These are phyloP conservation scores for Chlamydomonas sp. DNA, from an alignment of 139 green algal genomes.

Conservation along the genomic window DNA sequence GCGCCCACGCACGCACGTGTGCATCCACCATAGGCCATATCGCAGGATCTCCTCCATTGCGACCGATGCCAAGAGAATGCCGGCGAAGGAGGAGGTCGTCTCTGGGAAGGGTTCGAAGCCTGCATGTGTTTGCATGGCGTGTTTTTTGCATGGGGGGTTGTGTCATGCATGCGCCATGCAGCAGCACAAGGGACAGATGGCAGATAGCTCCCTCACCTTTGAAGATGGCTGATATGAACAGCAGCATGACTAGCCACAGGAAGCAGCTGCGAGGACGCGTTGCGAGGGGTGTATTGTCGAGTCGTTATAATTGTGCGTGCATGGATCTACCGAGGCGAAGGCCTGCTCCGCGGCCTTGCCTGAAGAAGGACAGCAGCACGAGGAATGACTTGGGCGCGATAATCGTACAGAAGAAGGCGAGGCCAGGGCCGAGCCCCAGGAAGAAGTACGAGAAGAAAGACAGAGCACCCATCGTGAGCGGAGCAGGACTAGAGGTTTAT, in stretches of 20 bases:
- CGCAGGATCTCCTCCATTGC: conserved; percentile 33
- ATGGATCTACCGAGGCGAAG: neutral
- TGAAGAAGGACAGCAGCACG: conserved; percentile 35
- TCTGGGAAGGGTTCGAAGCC: conserved; percentile 28
- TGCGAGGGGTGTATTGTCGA: no score
- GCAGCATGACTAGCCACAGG: conserved; percentile 39
- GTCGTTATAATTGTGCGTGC: no score
- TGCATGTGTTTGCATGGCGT: conserved; percentile 7
- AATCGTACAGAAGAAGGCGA: conserved; percentile 40
- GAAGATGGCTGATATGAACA: conserved; percentile 37
- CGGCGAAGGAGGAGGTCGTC: conserved; percentile 24
- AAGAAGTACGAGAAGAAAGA: conserved; percentile 41
- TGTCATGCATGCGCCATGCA: neutral
- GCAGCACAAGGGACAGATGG: neutral
- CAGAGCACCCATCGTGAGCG: conserved; percentile 23
- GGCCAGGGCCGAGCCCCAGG: conserved; percentile 38
- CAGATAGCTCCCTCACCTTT: conserved; percentile 18
- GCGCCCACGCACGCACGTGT: conserved; percentile 14
- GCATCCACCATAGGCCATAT: conserved; percentile 14
- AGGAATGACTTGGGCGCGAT: conserved; percentile 48
- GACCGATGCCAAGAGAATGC: conserved; percentile 31
- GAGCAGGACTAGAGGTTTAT: no score
- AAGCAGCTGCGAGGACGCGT: conserved; percentile 34
- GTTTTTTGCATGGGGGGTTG: neutral
- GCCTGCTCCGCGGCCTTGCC: conserved; percentile 13